Base-by-base conservation (phyloP, 768 basidiomycete genomes). In the Tricholoma sp. region DNA sequence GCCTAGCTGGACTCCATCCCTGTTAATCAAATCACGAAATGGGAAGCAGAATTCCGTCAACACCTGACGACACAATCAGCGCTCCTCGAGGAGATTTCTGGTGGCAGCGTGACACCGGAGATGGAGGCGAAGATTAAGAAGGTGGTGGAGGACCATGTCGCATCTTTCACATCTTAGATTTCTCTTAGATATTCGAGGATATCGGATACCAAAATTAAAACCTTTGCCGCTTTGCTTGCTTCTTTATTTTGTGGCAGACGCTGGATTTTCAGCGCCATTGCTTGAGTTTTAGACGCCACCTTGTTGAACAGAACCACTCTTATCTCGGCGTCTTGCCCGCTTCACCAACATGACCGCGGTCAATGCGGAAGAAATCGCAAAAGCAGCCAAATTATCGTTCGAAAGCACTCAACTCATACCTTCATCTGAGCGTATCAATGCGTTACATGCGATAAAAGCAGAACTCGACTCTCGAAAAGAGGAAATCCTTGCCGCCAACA, bases 111-210 rank as follows among this genome's bases (percentile, higher is more conserved):
- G 67, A 93, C 91, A 57, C 84, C 88, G 59, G 93, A 94, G 69
- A 82, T 97, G 60, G 96, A 98, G 80, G 83, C 78, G 46, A 84
- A 93, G 83, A 96, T 95, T 74, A 96, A 94, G 90, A 91, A 88
- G 81, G 88, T 86, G 64, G 91, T 94, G 21, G 90, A 92, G 76
- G 89, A 91, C 66, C 91, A 92, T 64, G 91, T 93, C 62, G 75
- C 88, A 58, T 82, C 88, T 50, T 93, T 93, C 79, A 81, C 83
- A 59, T 84, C 82, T 61, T 83, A 83, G 71, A 63, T 61, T 49
- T 57, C 54, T 24, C 2, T 50, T 52, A 51, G 45, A 53, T 54
- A 54, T 50, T 27, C 47, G 58, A 59, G 32, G 41, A 45, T 35
- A 50, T 45, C 32, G 37, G 57, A 62, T 59, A 50, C 46, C 47